phyloP scores from a whole-genome alignment of 2,329 filamentous ascomycete genomes.

The Rutstroemia sp. region DNA sequence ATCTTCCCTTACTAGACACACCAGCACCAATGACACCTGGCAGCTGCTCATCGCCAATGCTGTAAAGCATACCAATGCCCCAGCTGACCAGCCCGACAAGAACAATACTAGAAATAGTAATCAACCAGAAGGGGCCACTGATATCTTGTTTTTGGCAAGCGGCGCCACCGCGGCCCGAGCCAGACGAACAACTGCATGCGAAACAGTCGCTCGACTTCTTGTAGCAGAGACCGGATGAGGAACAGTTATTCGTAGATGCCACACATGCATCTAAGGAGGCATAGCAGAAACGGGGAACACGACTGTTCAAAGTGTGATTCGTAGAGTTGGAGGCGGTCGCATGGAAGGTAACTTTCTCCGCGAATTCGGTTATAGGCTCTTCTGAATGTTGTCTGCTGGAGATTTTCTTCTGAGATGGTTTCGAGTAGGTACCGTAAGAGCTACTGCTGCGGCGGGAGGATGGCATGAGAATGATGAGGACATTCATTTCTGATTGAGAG shows the following conservation, averaged over 20 bases:
- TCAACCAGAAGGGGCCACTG: conserved; percentile 81
- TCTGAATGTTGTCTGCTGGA: conserved; percentile 21
- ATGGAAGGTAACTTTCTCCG: conserved; percentile 9
- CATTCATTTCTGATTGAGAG: conserved; percentile 24
- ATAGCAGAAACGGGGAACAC: conserved; percentile 60
- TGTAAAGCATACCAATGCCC: conserved; percentile 71
- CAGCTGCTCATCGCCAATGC: conserved; percentile 77
- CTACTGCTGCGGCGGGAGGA: conserved; percentile 16
- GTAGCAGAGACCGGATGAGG: conserved; percentile 70
- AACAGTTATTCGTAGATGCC: conserved; percentile 68
- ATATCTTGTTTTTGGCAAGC: conserved; percentile 90
- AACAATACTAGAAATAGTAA: conserved; percentile 65
- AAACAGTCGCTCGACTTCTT: conserved; percentile 61
- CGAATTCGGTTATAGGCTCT: conserved; percentile 23
- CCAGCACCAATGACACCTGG: conserved; percentile 95
- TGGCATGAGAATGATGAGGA: conserved; percentile 26
- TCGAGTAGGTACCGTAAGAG: conserved; percentile 26
- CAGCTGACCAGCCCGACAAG: conserved; percentile 62
- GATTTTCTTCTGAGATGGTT: conserved; percentile 15
- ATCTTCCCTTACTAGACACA: conserved; percentile 59
- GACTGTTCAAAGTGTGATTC: conserved; percentile 6
- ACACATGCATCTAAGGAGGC: conserved; percentile 59
- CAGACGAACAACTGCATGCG: conserved; percentile 59
- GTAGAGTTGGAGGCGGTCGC: conserved; percentile 11
- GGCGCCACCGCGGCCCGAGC: conserved; percentile 48